phyloP scores from a whole-genome alignment of 257 asterid species.

The Forsythia viridissima region DNA sequence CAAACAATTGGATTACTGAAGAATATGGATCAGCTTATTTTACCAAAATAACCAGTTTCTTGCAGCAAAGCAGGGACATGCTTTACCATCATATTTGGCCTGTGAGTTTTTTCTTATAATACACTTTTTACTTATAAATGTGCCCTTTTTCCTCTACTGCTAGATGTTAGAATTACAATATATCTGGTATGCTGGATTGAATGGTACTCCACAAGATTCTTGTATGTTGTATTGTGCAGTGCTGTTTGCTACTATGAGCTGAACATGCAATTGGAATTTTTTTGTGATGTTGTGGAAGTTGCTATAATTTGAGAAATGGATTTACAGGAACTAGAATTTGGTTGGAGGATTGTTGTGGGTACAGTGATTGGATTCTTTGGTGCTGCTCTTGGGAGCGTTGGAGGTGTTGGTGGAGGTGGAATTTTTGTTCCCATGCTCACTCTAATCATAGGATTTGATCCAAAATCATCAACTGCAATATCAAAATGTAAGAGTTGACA shows the following conservation, averaged over 20 bases:
- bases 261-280: too few species aligned
- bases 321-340: slow-evolving; percentile 51
- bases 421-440: slow-evolving; percentile 63
- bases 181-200: neutral
- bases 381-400: slow-evolving; percentile 70
- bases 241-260: too few species aligned
- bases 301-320: too few species aligned
- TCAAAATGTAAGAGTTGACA: slow-evolving; percentile 48
- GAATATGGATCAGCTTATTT: slow-evolving; percentile 27
- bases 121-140: neutral
- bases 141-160: neutral
- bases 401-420: slow-evolving; percentile 73
- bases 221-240: too few species aligned
- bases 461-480: slow-evolving; percentile 61
- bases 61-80: slow-evolving; percentile 23
- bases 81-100: slow-evolving; percentile 54
- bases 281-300: too few species aligned
- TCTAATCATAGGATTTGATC: slow-evolving; percentile 57
- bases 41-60: slow-evolving; percentile 30
- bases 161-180: neutral
- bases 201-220: too few species aligned
- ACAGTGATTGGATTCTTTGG: slow-evolving; percentile 63
- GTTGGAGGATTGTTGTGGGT: slow-evolving; percentile 54
- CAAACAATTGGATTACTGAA: slow-evolving; percentile 31
- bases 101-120: slow-evolving; percentile 32